Evolutionary conservation across 1,139 yeast species (phyloP), one percentile per base, ranked within the genome.

Genomic region (Yamadazyma sp.): DNA sequence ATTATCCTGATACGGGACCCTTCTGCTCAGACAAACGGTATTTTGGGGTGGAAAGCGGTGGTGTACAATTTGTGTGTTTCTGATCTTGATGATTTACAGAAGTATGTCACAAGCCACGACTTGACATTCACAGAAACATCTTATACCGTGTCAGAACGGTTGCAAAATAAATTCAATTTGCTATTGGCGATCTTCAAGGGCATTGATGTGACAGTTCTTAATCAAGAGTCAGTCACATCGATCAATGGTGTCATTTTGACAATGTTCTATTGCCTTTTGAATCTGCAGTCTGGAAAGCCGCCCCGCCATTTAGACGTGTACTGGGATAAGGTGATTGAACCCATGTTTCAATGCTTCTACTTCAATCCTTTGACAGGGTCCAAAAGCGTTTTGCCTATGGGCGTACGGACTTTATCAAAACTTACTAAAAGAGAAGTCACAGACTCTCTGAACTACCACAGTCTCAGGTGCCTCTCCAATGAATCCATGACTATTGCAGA

Each of bases 291-390:
- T 4, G n/a, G 8, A 58, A 7, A 42, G 47, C 12, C 45, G 47
- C 35, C 47, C 24, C 62, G 61, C 35, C 56, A 59, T 39, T 45
- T 66, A 26, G 61, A 61, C 33, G 45, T 65, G 5, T 61, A 64
- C 31, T 70, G 76, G 76, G 74, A 68, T 39, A 61, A 55, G 34
- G 50, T 70, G 2, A 45, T 70, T 15, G 64, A 57, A 33, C 68
- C 69, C 1, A 52, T 64, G 0, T 45, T 70, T 25, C 31, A 52
- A 12, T 56, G 50, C 30, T 63, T 70, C 43, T 68, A 67, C 35
- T 67, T 70, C 50, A 58, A 54, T 30, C n/a, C 23, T 10, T 24
- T 16, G 5, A 14, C 13, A 5, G 14, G 29, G 12, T 14, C 22
- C 7, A 27, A 11, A 18, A 22, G 15, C 9, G 23, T 30, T 7